Conservation (phyloP, 225 moss, liverwort and hornwort species). For the Pseudoscleropodium purum region DNA sequence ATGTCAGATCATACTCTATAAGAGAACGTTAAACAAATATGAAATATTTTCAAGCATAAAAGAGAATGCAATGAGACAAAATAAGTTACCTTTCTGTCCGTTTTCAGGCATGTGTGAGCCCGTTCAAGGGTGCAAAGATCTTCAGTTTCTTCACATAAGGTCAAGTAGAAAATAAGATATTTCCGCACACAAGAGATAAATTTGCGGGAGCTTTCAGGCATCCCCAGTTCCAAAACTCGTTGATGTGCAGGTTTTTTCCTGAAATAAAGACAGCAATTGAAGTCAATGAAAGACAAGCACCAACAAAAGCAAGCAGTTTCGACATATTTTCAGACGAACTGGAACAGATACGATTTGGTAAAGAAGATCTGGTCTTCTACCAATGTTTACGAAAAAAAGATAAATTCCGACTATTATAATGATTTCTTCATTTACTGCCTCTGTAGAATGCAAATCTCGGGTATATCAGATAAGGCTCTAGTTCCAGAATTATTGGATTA, state of each 20-base stretch:
- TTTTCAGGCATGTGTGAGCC: conserved; percentile 75
- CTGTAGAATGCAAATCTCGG: neutral
- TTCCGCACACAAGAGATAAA: conserved; percentile 96
- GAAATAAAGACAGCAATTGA: conserved; percentile 4
- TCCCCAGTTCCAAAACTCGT: conserved; percentile 82
- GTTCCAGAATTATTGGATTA: neutral
- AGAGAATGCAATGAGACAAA: conserved; percentile 4
- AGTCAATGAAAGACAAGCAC: neutral
- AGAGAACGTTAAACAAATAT: neutral
- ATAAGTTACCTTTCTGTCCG: conserved; percentile 67
- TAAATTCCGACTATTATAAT: neutral
- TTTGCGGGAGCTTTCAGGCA: conserved; percentile 94
- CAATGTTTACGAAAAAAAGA: neutral
- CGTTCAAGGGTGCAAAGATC: conserved; percentile 84
- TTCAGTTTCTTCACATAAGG: conserved; percentile 87
- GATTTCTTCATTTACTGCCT: neutral
- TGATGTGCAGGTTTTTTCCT: conserved; percentile 88
- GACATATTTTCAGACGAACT: neutral
- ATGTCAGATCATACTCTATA: neutral
- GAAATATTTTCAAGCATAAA: neutral
- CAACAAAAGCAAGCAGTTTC: neutral
- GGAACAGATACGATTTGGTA: neutral
- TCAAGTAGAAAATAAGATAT: conserved; percentile 81
- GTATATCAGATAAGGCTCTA: neutral
- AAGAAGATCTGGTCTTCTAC: neutral